These are phyloP conservation scores for Eucalyptus globulus DNA, from an alignment of 345 rosid genomes.

Conservation along the genomic window DNA sequence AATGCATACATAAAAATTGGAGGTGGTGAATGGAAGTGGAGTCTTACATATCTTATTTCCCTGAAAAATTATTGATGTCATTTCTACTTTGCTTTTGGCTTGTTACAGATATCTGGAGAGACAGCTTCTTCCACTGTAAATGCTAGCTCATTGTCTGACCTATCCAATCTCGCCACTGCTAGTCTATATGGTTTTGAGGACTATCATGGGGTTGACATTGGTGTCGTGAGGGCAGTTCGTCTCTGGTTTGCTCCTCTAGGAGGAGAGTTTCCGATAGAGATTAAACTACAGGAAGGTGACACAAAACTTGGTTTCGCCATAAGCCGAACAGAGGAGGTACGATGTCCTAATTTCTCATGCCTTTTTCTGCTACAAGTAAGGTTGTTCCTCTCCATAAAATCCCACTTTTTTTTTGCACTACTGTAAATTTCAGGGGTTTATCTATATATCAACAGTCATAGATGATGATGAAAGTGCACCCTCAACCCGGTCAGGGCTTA, in stretches of 20 bases:
- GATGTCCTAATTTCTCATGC: neutral
- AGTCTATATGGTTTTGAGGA: slow-evolving; percentile 96
- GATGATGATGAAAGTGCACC: slow-evolving; percentile 54
- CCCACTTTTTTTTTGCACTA: neutral
- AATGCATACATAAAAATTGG: neutral
- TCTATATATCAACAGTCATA: slow-evolving; percentile 76
- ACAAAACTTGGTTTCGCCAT: slow-evolving; percentile 90
- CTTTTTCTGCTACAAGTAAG: neutral
- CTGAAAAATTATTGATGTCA: neutral
- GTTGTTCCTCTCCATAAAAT: neutral
- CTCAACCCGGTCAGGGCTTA: slow-evolving; percentile 75
- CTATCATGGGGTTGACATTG: slow-evolving; percentile 94
- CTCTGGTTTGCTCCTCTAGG: slow-evolving; percentile 84
- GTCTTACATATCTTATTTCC: neutral
- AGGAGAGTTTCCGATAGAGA: slow-evolving; percentile 58
- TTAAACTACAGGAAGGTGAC: slow-evolving; percentile 64
- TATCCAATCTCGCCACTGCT: slow-evolving; percentile 59
- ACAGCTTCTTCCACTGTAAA: slow-evolving; percentile 82
- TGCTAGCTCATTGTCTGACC: slow-evolving; percentile 73
- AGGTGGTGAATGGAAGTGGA: neutral
- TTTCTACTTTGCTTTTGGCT: neutral
- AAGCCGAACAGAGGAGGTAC: slow-evolving; percentile 97
- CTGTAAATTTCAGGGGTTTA: slow-evolving; percentile 55
- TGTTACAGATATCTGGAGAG: slow-evolving; percentile 83
- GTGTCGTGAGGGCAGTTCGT: slow-evolving; percentile 89